Percentiles rank a stretch among this genome's conserved stretches.
Conservation (phyloP, 148 eudicot species). For the Selenicereus undatus region DNA sequence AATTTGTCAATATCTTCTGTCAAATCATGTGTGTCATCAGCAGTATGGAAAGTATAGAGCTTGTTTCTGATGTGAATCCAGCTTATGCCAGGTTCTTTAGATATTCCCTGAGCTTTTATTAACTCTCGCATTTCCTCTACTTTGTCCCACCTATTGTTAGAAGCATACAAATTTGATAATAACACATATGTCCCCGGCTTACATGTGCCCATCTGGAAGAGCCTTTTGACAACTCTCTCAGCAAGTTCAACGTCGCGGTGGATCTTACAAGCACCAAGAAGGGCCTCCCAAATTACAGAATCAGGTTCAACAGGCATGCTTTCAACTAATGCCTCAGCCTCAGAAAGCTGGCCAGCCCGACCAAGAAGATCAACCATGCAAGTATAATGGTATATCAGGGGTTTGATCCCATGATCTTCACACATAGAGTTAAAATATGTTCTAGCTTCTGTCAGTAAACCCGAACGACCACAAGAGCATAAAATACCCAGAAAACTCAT, state of each 20-base stretch:
- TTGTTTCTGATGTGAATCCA: conserved; percentile 36
- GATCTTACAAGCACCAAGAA: conserved; percentile 41
- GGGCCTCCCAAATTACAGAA: conserved; percentile 40
- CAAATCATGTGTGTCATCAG: conserved; percentile 25
- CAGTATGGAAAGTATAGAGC: conserved; percentile 31
- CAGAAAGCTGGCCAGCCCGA: conserved; percentile 32
- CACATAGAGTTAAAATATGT: conserved; percentile 31
- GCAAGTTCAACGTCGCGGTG: conserved; percentile 31
- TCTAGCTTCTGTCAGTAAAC: conserved; percentile 30
- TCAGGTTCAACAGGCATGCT: conserved; percentile 39
- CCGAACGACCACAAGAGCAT: conserved; percentile 46
- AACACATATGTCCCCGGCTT: conserved; percentile 36
- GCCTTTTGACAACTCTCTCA: conserved; percentile 33
- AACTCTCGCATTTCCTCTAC: conserved; percentile 31
- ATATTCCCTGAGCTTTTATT: conserved; percentile 29
- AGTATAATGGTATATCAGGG: conserved; percentile 37
- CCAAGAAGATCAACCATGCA: conserved; percentile 47
- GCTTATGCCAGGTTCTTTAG: conserved; percentile 38
- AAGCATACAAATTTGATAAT: conserved; percentile 38
- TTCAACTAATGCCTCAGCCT: conserved; percentile 38
- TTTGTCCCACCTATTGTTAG: conserved; percentile 37
- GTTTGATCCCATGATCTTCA: conserved; percentile 29
- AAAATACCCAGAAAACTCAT: conserved; percentile 43
- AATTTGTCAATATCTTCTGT: conserved; percentile 18
- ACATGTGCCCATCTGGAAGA: conserved; percentile 23